A percentile compares a stretch with the other conserved stretches of the same genome.
These are phyloP conservation scores for Melaleuca quinquenervia DNA, from an alignment of 345 rosid species.

Conservation along the genomic window DNA sequence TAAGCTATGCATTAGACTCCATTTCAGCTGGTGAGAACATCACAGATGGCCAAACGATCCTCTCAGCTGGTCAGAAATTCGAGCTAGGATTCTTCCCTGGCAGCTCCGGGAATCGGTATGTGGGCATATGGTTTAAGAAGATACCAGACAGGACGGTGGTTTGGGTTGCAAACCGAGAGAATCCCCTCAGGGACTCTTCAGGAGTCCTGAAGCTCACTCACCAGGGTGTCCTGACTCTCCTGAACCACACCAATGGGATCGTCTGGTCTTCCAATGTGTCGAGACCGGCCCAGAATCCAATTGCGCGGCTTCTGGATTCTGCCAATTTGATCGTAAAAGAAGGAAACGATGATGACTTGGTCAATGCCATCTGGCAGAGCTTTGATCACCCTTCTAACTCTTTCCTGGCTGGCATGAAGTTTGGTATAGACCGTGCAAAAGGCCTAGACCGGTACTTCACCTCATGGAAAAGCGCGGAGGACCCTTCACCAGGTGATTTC, in stretches of 20 bases:
- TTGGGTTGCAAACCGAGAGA: constrained; percentile 42
- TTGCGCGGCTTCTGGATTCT: constrained; percentile 20
- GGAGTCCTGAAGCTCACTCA: constrained; percentile 17
- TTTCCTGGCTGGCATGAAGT: constrained; percentile 38
- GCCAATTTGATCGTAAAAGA: constrained; percentile 39
- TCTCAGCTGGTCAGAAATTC: neutral
- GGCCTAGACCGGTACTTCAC: constrained; percentile 12
- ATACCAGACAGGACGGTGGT: constrained; percentile 17
- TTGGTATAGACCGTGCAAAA: constrained; percentile 26
- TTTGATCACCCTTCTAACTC: constrained; percentile 45
- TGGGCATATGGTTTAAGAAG: constrained; percentile 42
- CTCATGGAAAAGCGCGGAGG: constrained; percentile 29
- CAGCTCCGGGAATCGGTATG: constrained; percentile 20
- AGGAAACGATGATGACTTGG: neutral
- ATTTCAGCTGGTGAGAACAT: neutral
- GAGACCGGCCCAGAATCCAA: constrained; percentile 1
- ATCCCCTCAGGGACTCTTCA: constrained; percentile 26
- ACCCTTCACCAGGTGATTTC: constrained; percentile 28
- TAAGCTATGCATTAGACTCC: neutral
- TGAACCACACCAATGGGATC: neutral
- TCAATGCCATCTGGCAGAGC: constrained; percentile 31
- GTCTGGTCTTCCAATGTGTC: constrained; percentile 18
- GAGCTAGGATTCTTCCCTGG: constrained; percentile 31
- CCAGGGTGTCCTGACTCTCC: constrained; percentile 3
- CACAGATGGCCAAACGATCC: constrained; percentile 6